Percentiles rank a stretch among this genome's conserved stretches.
Evolutionary conservation across 1,139 yeast species (phyloP).

Genomic region (Debaryomyces udenii): DNA sequence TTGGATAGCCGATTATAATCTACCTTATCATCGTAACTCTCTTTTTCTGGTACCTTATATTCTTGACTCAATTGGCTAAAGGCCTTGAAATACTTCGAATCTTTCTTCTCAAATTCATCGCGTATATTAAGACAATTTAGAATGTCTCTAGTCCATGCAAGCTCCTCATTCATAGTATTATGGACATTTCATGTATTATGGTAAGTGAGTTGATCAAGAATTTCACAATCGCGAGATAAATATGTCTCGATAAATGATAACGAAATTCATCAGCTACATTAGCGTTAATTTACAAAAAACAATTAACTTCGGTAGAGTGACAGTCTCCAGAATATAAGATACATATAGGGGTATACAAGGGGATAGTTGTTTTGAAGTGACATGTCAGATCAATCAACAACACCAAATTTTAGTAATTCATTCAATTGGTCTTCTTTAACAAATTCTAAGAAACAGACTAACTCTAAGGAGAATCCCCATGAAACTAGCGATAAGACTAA

Average conservation of each 20-base stretch:
- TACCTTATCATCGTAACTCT: conserved; percentile 12
- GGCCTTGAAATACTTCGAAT: conserved; percentile 36
- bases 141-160: conserved; percentile 28
- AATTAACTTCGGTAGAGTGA: no score
- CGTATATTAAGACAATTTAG: conserved; percentile 29
- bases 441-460: conserved; percentile 4
- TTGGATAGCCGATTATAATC: conserved; percentile 9
- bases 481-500: background rate
- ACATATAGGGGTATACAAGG: background rate
- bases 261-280: background rate
- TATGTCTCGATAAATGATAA: background rate
- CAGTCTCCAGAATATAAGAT: no score
- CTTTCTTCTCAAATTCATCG: conserved; percentile 38
- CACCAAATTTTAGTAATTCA: conserved; percentile 6
- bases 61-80: conserved; percentile 31
- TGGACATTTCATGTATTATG: no score
- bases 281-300: no score
- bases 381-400: conserved; percentile 4
- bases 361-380: conserved; percentile 1
- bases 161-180: conserved; percentile 5
- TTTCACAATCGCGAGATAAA: background rate
- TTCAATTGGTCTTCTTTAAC: conserved; percentile 9
- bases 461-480: background rate
- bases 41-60: conserved; percentile 16
- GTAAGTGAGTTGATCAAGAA: background rate